Conservation (phyloP, 1,284 basidiomycete species). For the Cryptococcus neoformans region DNA sequence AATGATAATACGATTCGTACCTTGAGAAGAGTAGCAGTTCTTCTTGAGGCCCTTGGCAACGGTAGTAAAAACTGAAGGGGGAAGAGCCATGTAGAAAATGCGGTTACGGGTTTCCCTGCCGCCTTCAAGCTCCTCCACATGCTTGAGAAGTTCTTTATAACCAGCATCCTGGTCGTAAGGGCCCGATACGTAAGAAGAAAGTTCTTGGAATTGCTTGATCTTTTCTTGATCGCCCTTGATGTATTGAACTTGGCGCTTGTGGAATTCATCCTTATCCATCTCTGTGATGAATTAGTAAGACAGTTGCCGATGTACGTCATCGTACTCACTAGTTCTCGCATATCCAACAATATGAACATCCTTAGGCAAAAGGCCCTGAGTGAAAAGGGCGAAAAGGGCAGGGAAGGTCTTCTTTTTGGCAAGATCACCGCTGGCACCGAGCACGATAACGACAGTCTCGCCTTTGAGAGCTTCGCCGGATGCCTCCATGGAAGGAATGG, state of each 20-base stretch:
- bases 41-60: constrained; percentile 79
- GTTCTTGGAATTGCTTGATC: constrained; percentile 75
- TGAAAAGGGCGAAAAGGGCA: constrained; percentile 84
- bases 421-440: constrained; percentile 95
- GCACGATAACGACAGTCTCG: constrained; percentile 86
- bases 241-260: constrained; percentile 75
- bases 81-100: constrained; percentile 90
- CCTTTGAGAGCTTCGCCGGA: constrained; percentile 68
- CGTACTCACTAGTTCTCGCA: constrained; percentile 67
- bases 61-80: constrained; percentile 71
- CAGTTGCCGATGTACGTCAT: constrained; percentile 1
- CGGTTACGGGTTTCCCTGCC: constrained; percentile 61
- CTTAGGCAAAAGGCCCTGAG: constrained; percentile 72
- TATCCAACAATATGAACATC: constrained; percentile 89
- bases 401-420: constrained; percentile 99
- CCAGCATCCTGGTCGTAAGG: constrained; percentile 78
- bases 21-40: constrained; percentile 69
- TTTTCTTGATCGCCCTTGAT: constrained; percentile 72
- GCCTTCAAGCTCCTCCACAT: constrained; percentile 73
- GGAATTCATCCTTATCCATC: constrained; percentile 83
- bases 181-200: constrained; percentile 78
- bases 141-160: constrained; percentile 71
- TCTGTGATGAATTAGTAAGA: constrained; percentile 44
- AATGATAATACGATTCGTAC: constrained; percentile 85
- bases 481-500: constrained; percentile 80